Evolutionary conservation across 2,329 filamentous ascomycete species (phyloP).

Genomic region (Trichoderma cornu-damae): DNA sequence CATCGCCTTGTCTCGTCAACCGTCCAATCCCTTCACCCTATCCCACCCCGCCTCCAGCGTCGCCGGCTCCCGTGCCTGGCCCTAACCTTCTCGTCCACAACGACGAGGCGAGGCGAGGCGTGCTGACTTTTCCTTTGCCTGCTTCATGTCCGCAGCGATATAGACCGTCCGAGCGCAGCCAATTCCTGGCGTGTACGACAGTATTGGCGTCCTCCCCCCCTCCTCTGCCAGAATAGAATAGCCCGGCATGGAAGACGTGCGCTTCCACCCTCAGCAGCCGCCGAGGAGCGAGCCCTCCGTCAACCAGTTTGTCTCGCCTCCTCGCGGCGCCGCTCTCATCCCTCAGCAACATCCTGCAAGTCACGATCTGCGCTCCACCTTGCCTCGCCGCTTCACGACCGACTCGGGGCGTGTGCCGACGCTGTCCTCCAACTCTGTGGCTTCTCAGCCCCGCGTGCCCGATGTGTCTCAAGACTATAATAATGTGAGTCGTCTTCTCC

Average conservation of each 20-base stretch:
- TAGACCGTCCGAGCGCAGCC: conserved; percentile 31
- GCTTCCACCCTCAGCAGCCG: conserved; percentile 72
- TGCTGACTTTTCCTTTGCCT: conserved; percentile 31
- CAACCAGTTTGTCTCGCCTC: conserved; percentile 68
- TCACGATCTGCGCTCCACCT: conserved; percentile 66
- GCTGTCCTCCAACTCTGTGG: conserved; percentile 52
- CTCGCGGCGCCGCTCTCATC: conserved; percentile 62
- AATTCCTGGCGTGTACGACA: conserved; percentile 38
- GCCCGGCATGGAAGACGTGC: conserved; percentile 65
- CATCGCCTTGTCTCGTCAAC: conserved; percentile 14
- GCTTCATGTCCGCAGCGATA: conserved; percentile 35
- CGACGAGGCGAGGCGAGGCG: conserved; percentile 20
- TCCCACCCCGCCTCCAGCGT: conserved; percentile 30
- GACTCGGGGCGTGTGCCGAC: conserved; percentile 81
- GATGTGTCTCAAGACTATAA: conserved; percentile 47
- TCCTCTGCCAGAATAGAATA: no score
- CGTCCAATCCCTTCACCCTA: conserved; percentile 19
- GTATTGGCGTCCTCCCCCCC: conserved; percentile 35
- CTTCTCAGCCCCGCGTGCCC: conserved; percentile 44
- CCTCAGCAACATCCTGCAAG: conserved; percentile 42
- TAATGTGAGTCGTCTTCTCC: conserved; percentile 34
- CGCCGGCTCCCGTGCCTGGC: conserved; percentile 27
- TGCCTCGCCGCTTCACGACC: conserved; percentile 91
- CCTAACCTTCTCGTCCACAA: conserved; percentile 20
- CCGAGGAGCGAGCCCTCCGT: conserved; percentile 71